Evolutionary conservation across 257 asterid species (phyloP), one percentile per base, ranked within the genome.

Genomic region (Przewalskia tangutica): DNA sequence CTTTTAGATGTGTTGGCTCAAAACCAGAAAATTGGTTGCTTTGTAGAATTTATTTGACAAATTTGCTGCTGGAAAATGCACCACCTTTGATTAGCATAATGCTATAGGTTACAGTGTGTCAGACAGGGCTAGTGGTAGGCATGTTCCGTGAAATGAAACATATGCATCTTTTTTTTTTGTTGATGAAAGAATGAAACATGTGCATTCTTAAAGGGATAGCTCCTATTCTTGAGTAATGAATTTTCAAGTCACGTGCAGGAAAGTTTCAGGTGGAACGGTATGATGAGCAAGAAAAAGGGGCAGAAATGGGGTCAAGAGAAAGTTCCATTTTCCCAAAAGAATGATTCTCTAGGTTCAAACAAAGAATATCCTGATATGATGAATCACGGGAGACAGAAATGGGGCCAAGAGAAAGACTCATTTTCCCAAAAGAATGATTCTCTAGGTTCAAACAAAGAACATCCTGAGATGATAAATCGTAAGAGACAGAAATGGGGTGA

Each of bases 281-380:
- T 90, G 87, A 91, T 92, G 27, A 92, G 94, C 96, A 96, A 96
- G 94, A 93, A 88, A 86, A 90, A 90, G 86, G 98, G 99, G 56
- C 99, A 95, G 85, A 92, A 90, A 85, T 90, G 99, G 99, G 99
- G 99, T 73, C 86, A 82, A 77, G 94, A 90, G 77, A 89, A 84
- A 78, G 79, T 80, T 87, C 83, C 89, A 64, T 85, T 82, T 84
- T 82, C 89, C 81, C 85, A 88, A 70, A 87, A 86, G 80, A 86
- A 84, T 73, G 89, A 88, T 59, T 51, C 66, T 54, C 18, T 7
- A 13, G 59, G 59, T 54, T 54, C 59, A 54, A 54, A 54, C 59
- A 54, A 54, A 14, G 59, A 54, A 54, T 18, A 7, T 84, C 83
- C 89, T 73, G 89, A 86, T 63, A 65, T 66, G 79, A 27, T 27